Evolutionary conservation across 2,329 filamentous ascomycete genomes (phyloP).

Genomic region (Cordyceps cateniannulata): DNA sequence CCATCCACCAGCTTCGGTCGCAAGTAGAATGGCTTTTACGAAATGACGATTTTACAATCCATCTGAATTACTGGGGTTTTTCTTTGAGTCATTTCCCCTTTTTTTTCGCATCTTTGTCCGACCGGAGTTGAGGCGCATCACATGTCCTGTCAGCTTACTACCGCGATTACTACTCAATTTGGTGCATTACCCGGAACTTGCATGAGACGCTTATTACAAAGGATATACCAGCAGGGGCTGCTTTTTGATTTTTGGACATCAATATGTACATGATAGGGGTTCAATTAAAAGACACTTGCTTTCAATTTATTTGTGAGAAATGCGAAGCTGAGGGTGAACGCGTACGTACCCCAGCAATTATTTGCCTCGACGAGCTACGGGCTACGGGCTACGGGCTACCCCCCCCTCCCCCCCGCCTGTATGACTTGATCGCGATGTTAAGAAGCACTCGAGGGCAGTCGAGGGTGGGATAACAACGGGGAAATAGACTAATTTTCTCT

Average conservation of each 20-base stretch:
- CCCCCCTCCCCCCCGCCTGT: no score
- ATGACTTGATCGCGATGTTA: no score
- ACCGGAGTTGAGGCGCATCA: background rate
- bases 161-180: background rate
- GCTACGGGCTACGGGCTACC: no score
- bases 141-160: conserved; percentile 7
- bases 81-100: background rate
- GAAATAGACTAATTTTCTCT: no score
- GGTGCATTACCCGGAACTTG: conserved; percentile 3
- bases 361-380: no score
- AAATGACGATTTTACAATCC: background rate
- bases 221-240: background rate
- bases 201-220: background rate
- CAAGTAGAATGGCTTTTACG: background rate
- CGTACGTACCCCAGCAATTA: no score
- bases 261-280: background rate
- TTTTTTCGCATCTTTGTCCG: background rate
- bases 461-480: no score
- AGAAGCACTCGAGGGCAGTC: no score
- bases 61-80: background rate
- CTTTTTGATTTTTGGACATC: background rate
- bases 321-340: no score
- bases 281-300: background rate
- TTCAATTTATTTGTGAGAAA: background rate
- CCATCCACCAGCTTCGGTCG: background rate